Evolutionary conservation across 2,329 filamentous ascomycete genomes (phyloP), one percentile per base, ranked within the genome.

Genomic region (Trichoderma sp.): DNA sequence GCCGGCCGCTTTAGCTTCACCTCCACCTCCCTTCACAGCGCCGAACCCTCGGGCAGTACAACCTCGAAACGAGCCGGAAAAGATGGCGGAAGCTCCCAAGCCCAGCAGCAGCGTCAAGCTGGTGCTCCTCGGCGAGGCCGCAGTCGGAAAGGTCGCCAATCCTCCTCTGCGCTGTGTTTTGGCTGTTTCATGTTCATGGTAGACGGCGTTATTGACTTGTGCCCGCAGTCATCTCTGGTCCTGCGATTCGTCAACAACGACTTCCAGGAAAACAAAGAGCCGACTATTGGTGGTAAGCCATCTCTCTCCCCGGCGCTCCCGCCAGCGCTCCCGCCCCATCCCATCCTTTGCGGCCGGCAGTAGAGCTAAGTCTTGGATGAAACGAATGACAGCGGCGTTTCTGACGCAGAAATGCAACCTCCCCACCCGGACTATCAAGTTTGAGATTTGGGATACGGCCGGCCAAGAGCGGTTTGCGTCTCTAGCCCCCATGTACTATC

Each of bases 91-190:
- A 75, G 85, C 87, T 79, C 92, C 93, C 71, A 99, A 98, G 85
- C 96, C 96, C 72, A 98, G 94, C 87, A 98, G 94, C 89, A 99
- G 96, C 85, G 96, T 99, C 81, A 99, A 99, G 91, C 91, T 99
- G 75, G 96, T 99, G 73, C 88, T 99, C 79, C 90, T 99, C 70
- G 96, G 96, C 75, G 96, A 99, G 84, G 96, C 96, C 72, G 96
- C 96, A 71, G 96, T 99, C 69, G 96, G 96, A 88, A 99, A 99
- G 91, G 96, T 97, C 29, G 85, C 71, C 81, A 49, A 53, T 40
- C 56, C 37, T 35, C 40, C 40, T 58, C 19, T 43, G 19, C n/a
- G 29, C 31, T 37, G 8, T 47, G 53, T n/a, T n/a, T 59, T 62
- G 19, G 55, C 16, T 55, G 14, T 10, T 14, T 43, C 2, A 37